These are phyloP conservation scores for Syncephalis fuscata DNA, from an alignment of 371 early-diverging fungal genomes.

Conservation along the genomic window DNA sequence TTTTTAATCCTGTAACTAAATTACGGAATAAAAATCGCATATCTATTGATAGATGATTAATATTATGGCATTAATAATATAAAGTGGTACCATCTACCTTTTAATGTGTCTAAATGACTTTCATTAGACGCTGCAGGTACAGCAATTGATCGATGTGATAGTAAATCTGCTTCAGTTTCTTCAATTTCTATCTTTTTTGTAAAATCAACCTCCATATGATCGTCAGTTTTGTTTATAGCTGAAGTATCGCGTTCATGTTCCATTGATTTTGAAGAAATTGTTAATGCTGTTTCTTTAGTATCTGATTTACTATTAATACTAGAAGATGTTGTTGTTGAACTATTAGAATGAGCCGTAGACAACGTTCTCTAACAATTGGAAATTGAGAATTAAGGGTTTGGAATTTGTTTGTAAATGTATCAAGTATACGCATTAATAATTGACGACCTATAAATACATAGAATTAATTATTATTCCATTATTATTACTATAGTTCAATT, in stretches of 20 bases:
- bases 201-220: too few species aligned
- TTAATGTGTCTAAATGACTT: not conserved
- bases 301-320: not conserved
- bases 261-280: too few species aligned
- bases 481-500: not conserved
- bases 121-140: not conserved
- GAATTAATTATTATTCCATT: not conserved
- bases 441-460: conserved; percentile 32
- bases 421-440: conserved; percentile 69
- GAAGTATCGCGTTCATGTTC: too few species aligned
- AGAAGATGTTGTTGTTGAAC: not conserved
- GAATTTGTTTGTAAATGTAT: conserved; percentile 66
- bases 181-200: not conserved
- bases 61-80: not conserved
- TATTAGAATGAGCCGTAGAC: not conserved
- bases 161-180: not conserved
- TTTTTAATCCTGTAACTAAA: conserved; percentile 72
- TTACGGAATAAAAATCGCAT: conserved; percentile 69
- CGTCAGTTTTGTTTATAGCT: too few species aligned
- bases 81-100: not conserved
- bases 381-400: conserved; percentile 49
- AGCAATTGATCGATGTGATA: not conserved
- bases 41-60: conserved; percentile 13
- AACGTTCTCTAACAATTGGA: conserved; percentile 10
- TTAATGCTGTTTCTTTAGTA: too few species aligned